Base-by-base conservation (phyloP, 1,139 yeast genomes). In the Candida sojae region DNA sequence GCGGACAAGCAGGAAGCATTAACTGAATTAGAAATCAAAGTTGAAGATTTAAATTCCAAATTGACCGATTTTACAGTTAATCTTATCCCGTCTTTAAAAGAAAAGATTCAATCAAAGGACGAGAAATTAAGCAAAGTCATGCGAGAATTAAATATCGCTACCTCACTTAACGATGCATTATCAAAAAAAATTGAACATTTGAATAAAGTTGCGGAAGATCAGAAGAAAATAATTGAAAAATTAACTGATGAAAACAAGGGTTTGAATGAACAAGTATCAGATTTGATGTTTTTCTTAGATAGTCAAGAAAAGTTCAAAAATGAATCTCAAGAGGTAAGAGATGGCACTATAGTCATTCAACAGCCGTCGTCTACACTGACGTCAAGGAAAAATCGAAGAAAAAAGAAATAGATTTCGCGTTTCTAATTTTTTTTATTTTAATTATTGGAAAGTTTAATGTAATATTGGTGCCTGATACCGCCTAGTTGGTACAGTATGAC, bases 211-310 rank as follows among this genome's bases (percentile, higher is more conserved):
- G 75, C 75, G 39, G 61, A 64, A 10, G 61, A 66, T 4, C 53
- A 76, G n/a, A 53, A 54, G 26, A 40, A 36, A 6, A 58, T 57
- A 25, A 60, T 61, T n/a, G 56, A 57, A 30, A 57, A 57, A 2
- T 53, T 71, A 38, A 64, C 68, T 42, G 58, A 57, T 4, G 71
- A 78, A 48, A 83, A 80, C 31, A 64, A 64, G 25, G 88, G 82
- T 2, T 66, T 89, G 42, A 64, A 76, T 44, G 95, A 87, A 35
- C 95, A 89, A 62, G 83, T 87, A 3, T 79, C 77, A 36, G 97
- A 91, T 62, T 66, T 91, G 49, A 88, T 90, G 97, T 86, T 88
- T 55, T 88, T 76, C 61, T 70, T 90, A 45, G 95, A 88, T 52
- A 79, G 88, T 3, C 88, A 80, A 60, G 87, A 84, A 48, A 87